Percentiles rank a stretch among this genome's conserved stretches.
Evolutionary conservation across 305 asterid genomes (phyloP).

Genomic region (Fraxinus nigra): DNA sequence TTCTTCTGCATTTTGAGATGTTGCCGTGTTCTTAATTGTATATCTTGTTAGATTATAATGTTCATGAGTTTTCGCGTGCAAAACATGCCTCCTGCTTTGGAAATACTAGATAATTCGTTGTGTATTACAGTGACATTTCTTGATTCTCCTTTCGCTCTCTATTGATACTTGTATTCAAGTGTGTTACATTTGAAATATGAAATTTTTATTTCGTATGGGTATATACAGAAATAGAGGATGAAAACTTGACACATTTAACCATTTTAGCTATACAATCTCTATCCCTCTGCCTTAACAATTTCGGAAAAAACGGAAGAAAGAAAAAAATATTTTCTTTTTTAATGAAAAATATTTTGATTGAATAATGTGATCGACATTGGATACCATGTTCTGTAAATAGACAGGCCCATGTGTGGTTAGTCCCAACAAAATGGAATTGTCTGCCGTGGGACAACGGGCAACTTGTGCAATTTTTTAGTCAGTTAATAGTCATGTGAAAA

Average conservation of each 20-base stretch:
- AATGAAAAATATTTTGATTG: neutral
- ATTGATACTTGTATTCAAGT: neutral
- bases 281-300: neutral
- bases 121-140: neutral
- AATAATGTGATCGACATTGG: neutral
- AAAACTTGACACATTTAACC: neutral
- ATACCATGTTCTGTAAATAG: slow-evolving; percentile 1
- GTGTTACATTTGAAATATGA: neutral
- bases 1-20: slow-evolving; percentile 14
- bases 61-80: neutral
- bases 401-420: slow-evolving; percentile 1
- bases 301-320: neutral
- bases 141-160: neutral
- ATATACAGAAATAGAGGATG: neutral
- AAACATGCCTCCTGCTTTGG: neutral
- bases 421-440: slow-evolving; percentile 5
- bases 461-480: neutral
- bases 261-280: neutral
- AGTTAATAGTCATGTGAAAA: neutral
- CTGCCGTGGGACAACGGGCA: neutral
- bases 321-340: neutral
- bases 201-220: neutral
- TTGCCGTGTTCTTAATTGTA: slow-evolving; percentile 22
- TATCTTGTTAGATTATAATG: slow-evolving; percentile 11
- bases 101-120: neutral